These are phyloP conservation scores for Nelumbo lutea DNA, from an alignment of 164 flowering plant genomes.

Conservation along the genomic window DNA sequence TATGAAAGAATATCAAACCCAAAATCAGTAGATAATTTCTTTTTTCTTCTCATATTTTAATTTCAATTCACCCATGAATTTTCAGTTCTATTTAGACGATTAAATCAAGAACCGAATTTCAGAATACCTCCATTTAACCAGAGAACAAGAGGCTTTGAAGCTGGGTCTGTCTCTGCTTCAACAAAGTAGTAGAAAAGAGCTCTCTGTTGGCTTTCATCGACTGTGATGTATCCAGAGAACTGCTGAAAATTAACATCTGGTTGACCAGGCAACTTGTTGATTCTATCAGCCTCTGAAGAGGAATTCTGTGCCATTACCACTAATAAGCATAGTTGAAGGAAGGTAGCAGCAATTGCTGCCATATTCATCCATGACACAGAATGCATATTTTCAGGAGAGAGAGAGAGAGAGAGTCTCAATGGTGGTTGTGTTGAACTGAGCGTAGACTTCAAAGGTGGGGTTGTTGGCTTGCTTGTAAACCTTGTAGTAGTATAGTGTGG, in stretches of 20 bases:
- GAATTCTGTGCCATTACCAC: not conserved
- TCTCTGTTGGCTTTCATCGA: conserved; percentile 21
- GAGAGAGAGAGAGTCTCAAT: not conserved
- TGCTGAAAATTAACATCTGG: conserved; percentile 35
- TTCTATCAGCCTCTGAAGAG: conserved; percentile 14
- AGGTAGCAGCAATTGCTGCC: not conserved
- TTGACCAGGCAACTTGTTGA: conserved; percentile 29
- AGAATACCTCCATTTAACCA: conserved; percentile 46
- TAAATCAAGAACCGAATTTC: not conserved
- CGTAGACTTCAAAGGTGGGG: too few relatives aligned
- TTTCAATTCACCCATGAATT: not conserved
- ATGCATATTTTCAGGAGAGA: not conserved
- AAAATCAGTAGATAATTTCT: not conserved
- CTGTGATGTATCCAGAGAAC: conserved; percentile 35
- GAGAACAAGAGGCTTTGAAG: conserved; percentile 38
- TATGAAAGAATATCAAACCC: conserved; percentile 8
- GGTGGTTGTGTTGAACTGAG: too few relatives aligned
- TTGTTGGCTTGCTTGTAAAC: too few relatives aligned
- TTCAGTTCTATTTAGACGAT: not conserved
- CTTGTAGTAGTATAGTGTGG: too few relatives aligned
- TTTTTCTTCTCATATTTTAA: not conserved
- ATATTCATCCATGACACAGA: not conserved
- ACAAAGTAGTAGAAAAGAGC: conserved; percentile 35
- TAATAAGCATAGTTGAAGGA: not conserved
- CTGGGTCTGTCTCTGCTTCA: conserved; percentile 32